These are phyloP conservation scores for Penicillium angulare DNA, from an alignment of 495 filamentous ascomycete species.

Conservation along the genomic window DNA sequence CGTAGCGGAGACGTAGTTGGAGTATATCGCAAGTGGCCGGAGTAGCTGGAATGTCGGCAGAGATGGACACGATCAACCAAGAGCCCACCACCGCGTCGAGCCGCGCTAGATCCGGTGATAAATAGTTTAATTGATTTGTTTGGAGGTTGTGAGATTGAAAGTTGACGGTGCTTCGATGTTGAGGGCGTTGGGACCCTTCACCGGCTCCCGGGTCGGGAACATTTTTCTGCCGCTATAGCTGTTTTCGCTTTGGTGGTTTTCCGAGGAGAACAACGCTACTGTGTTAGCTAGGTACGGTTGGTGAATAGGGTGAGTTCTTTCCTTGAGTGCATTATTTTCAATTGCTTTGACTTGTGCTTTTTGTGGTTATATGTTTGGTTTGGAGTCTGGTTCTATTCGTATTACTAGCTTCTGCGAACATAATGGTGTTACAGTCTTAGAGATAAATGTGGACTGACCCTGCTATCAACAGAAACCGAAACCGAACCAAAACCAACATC, in stretches of 20 bases:
- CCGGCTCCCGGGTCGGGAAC: constrained; percentile 46
- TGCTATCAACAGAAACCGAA: constrained; percentile 13
- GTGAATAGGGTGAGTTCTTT: too few species aligned
- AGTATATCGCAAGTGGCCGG: constrained; percentile 23
- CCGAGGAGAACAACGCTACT: constrained; percentile 26
- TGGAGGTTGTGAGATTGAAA: constrained; percentile 6
- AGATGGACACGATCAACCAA: constrained; percentile 25
- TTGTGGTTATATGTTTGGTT: too few species aligned
- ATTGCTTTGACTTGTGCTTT: not conserved
- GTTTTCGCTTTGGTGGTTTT: constrained; percentile 24
- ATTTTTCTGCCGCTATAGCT: constrained; percentile 45
- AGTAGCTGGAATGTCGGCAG: constrained; percentile 22
- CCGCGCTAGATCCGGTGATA: constrained; percentile 5
- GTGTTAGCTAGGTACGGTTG: too few species aligned
- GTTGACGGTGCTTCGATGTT: constrained; percentile 25
- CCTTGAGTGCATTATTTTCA: constrained; percentile 9
- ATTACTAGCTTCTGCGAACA: not conserved
- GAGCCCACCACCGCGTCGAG: constrained; percentile 32
- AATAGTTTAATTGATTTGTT: constrained; percentile 6
- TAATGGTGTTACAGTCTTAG: not conserved
- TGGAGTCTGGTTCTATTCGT: not conserved
- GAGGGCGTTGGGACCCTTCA: constrained; percentile 46
- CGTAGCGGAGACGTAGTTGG: constrained; percentile 17
- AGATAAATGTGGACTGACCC: constrained; percentile 7
- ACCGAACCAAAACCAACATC: constrained; percentile 12